Base-by-base conservation (phyloP, 306 rosid genomes). In the Corylus avellana region DNA sequence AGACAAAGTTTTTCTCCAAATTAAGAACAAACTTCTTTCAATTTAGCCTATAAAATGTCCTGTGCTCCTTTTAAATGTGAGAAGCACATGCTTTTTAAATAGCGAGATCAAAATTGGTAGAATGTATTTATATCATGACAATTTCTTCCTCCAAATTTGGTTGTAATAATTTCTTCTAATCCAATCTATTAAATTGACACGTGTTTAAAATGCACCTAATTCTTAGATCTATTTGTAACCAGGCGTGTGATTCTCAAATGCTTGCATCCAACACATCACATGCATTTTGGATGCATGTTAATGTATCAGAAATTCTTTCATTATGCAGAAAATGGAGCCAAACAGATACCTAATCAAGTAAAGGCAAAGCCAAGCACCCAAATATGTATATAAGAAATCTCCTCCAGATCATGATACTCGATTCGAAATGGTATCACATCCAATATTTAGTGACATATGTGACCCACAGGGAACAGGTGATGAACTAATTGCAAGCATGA, bases 401-500 rank as follows among this genome's bases (percentile, higher is more conserved):
- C 46, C 1, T 64, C 61, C 20, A 16, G 32, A 17, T 47, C 57
- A 39, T 17, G n/a, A 49, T 49, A 71, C 5, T 25, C 12, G 27
- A 73, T 54, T 53, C 12, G 9, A 35, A 73, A 32, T 18, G 64
- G 63, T 18, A 42, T 75, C 63, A 48, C 54, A 75, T 69, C 74
- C 2, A 25, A 48, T 44, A 64, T 22, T 42, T 25, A 66, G 70
- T 74, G 55, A 74, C 37, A 27, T 73, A 35, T 29, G 71, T 82
- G 84, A 74, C 87, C 87, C 84, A 68, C 82, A 18, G 12, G 77
- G 8, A 4, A 32, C 59, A 69, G 37, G 7, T 75, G 61, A 50
- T 58, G 53, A 68, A 48, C 37, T 62, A 81, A 66, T 70, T 72
- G 50, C 71, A 73, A 70, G 84, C 84, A 79, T 86, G 70, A 57